A percentile compares a stretch with the other conserved stretches of the same genome.
Conservation (phyloP, 106 monocot species). For the Dendrobium huoshanense region DNA sequence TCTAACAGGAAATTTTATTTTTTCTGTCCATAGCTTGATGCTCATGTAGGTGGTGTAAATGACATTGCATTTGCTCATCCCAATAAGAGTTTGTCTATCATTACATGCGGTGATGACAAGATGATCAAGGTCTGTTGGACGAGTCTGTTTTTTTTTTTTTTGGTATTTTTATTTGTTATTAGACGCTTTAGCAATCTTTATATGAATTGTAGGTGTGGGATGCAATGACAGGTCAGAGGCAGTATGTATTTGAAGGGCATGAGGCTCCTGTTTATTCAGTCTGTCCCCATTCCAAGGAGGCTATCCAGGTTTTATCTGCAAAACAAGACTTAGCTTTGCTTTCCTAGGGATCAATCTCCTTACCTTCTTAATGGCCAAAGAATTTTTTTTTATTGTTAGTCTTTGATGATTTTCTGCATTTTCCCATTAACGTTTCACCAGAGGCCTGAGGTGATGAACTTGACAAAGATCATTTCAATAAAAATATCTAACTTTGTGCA, state of each 20-base stretch:
- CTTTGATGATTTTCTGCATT: neutral
- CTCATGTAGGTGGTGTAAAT: conserved; percentile 93
- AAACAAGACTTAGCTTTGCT: neutral
- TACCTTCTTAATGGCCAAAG: neutral
- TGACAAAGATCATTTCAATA: neutral
- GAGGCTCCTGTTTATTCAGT: conserved; percentile 48
- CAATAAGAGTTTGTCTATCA: conserved; percentile 71
- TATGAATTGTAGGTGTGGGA: conserved; percentile 54
- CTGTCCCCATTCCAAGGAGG: conserved; percentile 45
- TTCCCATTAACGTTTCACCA: neutral
- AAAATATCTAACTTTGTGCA: neutral
- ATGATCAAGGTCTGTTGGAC: conserved; percentile 50
- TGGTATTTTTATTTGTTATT: conserved; percentile 12
- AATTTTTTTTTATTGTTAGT: neutral
- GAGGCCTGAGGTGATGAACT: neutral
- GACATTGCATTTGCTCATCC: conserved; percentile 97
- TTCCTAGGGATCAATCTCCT: neutral
- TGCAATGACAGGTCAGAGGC: conserved; percentile 45
- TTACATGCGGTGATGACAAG: conserved; percentile 80
- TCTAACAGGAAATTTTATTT: neutral
- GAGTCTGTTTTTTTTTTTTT: neutral
- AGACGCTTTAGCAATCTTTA: neutral
- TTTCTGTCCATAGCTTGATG: conserved; percentile 60
- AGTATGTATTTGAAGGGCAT: conserved; percentile 36
- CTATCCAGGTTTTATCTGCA: conserved; percentile 56